Evolutionary conservation across 306 rosid species (phyloP), one percentile per base, ranked within the genome.

Genomic region (Oxytropis ochrocephala): DNA sequence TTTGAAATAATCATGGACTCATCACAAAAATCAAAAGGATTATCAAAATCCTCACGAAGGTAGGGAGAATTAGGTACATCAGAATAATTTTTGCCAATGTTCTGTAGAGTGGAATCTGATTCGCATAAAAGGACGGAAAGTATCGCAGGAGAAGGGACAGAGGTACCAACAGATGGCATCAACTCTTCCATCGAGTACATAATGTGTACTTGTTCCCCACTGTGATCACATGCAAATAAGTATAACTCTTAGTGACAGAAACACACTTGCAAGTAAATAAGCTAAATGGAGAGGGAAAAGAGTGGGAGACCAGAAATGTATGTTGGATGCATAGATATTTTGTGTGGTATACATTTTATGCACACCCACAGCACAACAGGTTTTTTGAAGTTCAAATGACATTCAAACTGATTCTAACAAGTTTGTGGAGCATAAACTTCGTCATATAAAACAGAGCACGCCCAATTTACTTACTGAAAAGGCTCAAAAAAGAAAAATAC

Each of bases 121-220:
- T 77, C 93, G 91, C 89, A 86, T 68, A 95, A 71, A 67, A 83
- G 73, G 39, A 72, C 84, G 24, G 91, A 82, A 60, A 95, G 96
- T 54, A 89, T 67, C 32, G 91, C 83, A 64, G 97, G 96, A 80
- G 96, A 85, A 58, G 99, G 97, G 51, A 95, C 96, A 69, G 84
- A 65, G 79, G 96, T 89, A 73, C 97, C 96, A 43, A 91, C 74
- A 46, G 95, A 91, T 54, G 99, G 99, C 89, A 95, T 86, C 82
- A 95, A 72, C 80, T 95, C 99, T 77, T 95, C 99, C 88, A 87
- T 69, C 30, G 95, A 84, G 76, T 87, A 85, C 96, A 95, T 84
- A 66, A 62, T 18, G 77, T 85, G 99, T 64, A 77, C 89, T 84
- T 95, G 99, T 66, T 87, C 95, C 77, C 86, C 92, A 58, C 97